These are phyloP conservation scores for Penicillium flavigenum DNA, from an alignment of 495 filamentous ascomycete genomes.

Conservation along the genomic window DNA sequence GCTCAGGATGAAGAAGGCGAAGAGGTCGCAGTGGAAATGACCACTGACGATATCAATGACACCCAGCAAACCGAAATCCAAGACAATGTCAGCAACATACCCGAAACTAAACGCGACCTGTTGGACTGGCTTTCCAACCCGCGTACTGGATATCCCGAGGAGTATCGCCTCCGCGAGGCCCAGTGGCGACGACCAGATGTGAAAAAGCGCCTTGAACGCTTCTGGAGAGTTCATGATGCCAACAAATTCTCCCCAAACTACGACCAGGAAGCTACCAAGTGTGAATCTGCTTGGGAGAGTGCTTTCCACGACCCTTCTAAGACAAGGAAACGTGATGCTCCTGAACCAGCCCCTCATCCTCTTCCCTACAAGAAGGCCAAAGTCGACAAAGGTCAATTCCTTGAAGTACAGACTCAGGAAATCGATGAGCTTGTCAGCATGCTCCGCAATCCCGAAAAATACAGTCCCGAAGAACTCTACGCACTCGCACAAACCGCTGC, in stretches of 20 bases:
- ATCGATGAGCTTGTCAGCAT: slow-evolving; percentile 36
- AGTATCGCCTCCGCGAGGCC: slow-evolving; percentile 19
- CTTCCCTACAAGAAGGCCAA: slow-evolving; percentile 39
- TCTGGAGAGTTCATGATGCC: slow-evolving; percentile 57
- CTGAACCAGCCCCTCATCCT: slow-evolving; percentile 49
- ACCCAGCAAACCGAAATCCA: background rate
- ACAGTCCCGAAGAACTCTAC: slow-evolving; percentile 52
- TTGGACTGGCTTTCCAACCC: slow-evolving; percentile 35
- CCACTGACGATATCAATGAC: slow-evolving; percentile 17
- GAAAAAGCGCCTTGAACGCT: slow-evolving; percentile 58
- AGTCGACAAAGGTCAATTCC: slow-evolving; percentile 42
- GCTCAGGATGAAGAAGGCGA: slow-evolving; percentile 17
- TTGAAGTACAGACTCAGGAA: slow-evolving; percentile 35
- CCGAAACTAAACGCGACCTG: slow-evolving; percentile 15
- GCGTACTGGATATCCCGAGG: slow-evolving; percentile 24
- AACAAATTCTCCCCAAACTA: slow-evolving; percentile 46
- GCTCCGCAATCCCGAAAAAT: slow-evolving; percentile 38
- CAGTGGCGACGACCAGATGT: slow-evolving; percentile 33
- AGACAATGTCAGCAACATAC: slow-evolving; percentile 1
- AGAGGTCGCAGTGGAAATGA: slow-evolving; percentile 11
- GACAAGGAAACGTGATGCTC: slow-evolving; percentile 43
- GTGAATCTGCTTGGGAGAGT: slow-evolving; percentile 33
- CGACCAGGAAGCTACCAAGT: slow-evolving; percentile 27
- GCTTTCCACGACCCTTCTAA: slow-evolving; percentile 34
- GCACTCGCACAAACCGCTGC: slow-evolving; percentile 51